Conservation (phyloP, 257 asterid species). For the Salvia splendens region DNA sequence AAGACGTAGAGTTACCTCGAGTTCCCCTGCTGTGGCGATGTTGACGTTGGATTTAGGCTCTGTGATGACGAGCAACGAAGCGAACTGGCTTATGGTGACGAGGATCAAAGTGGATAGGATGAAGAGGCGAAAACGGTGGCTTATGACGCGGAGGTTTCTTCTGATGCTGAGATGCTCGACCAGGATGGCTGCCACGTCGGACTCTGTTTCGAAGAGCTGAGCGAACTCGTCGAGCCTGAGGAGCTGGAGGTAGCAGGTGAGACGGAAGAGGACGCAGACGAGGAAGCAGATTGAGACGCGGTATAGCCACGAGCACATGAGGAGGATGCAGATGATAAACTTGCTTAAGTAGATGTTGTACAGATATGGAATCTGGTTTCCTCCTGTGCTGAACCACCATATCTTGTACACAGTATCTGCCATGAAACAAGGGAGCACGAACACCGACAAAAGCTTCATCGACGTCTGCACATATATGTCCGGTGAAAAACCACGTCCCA, state of each 20-base stretch:
- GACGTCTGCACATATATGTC: slow-evolving; percentile 79
- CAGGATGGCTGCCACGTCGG: slow-evolving; percentile 69
- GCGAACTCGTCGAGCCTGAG: slow-evolving; percentile 81
- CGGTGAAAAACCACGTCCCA: too few relatives aligned
- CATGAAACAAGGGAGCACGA: slow-evolving; percentile 79
- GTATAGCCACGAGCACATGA: slow-evolving; percentile 83
- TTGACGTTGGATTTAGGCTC: slow-evolving; percentile 51
- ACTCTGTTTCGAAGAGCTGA: slow-evolving; percentile 63
- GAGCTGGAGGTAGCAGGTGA: slow-evolving; percentile 73
- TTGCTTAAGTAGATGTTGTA: slow-evolving; percentile 63
- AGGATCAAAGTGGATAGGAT: slow-evolving; percentile 63
- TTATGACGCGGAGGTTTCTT: slow-evolving; percentile 73
- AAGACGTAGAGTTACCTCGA: slow-evolving; percentile 47
- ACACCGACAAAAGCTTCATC: slow-evolving; percentile 71
- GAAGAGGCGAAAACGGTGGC: slow-evolving; percentile 84
- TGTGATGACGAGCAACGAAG: slow-evolving; percentile 62
- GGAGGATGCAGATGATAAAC: slow-evolving; percentile 52
- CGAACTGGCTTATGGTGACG: slow-evolving; percentile 79
- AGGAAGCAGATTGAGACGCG: slow-evolving; percentile 74
- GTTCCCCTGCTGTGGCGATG: slow-evolving; percentile 77
- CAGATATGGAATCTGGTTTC: slow-evolving; percentile 74
- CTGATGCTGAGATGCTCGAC: slow-evolving; percentile 83
- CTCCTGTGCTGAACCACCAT: slow-evolving; percentile 94
- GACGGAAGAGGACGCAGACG: slow-evolving; percentile 81
- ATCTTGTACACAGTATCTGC: slow-evolving; percentile 72